Evolutionary conservation across 805 yeast genomes (phyloP).

Genomic region (Ogataea thermomethanolica): DNA sequence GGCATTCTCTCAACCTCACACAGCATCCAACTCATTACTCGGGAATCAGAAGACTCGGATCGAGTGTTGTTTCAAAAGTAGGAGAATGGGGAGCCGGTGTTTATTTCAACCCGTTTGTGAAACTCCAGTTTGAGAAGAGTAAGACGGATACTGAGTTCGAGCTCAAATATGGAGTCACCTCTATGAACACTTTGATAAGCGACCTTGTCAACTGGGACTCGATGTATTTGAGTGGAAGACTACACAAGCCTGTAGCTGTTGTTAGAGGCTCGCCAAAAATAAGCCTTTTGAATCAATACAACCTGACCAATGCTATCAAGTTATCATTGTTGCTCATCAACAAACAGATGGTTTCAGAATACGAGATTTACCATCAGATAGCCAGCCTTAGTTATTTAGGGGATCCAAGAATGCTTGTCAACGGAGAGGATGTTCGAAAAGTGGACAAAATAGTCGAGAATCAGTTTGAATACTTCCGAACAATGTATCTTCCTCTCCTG

Average conservation of each 20-base stretch:
- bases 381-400: slow-evolving; percentile 84
- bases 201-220: slow-evolving; percentile 86
- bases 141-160: slow-evolving; percentile 33
- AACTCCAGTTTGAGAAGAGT: slow-evolving; percentile 38
- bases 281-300: slow-evolving; percentile 66
- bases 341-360: slow-evolving; percentile 31
- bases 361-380: slow-evolving; percentile 67
- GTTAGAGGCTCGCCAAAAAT: slow-evolving; percentile 62
- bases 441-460: slow-evolving; percentile 78
- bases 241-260: slow-evolving; percentile 89
- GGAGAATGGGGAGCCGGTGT: slow-evolving; percentile 84
- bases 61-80: slow-evolving; percentile 51
- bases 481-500: slow-evolving; percentile 68
- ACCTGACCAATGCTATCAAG: slow-evolving; percentile 73
- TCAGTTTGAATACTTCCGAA: slow-evolving; percentile 66
- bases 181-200: slow-evolving; percentile 51
- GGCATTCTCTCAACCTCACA: slow-evolving; percentile 71
- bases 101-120: slow-evolving; percentile 88
- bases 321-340: slow-evolving; percentile 57
- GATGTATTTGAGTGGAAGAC: slow-evolving; percentile 84
- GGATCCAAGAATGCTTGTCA: slow-evolving; percentile 78
- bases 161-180: slow-evolving; percentile 86
- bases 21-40: slow-evolving; percentile 80
- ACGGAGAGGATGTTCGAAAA: slow-evolving; percentile 91
- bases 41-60: slow-evolving; percentile 54